These are phyloP conservation scores for Umbelopsis vinacea DNA, from an alignment of 192 early-diverging fungal genomes.

Conservation along the genomic window DNA sequence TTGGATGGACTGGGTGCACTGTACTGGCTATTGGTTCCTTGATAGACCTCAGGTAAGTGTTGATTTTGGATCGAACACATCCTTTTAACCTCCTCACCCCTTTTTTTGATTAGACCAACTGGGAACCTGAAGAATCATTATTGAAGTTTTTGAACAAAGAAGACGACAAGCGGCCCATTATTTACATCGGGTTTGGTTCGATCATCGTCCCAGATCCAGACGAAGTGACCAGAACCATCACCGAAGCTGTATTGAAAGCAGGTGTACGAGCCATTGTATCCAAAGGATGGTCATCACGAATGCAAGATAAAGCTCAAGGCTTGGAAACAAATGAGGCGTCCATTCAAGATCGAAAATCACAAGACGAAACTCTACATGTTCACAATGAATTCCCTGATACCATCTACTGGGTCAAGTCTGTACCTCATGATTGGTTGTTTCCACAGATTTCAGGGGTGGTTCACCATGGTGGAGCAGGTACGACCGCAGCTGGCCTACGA, in stretches of 20 bases:
- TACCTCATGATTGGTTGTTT: constrained; percentile 85
- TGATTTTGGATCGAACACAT: neutral
- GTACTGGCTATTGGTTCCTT: constrained; percentile 77
- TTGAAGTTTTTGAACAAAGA: constrained; percentile 56
- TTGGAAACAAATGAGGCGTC: constrained; percentile 21
- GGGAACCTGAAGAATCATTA: constrained; percentile 57
- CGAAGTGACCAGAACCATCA: constrained; percentile 61
- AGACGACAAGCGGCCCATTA: constrained; percentile 44
- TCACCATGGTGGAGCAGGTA: constrained; percentile 84
- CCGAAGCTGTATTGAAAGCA: constrained; percentile 64
- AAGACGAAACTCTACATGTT: constrained; percentile 32
- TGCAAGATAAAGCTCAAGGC: constrained; percentile 38
- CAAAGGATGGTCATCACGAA: constrained; percentile 73
- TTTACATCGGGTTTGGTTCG: constrained; percentile 83
- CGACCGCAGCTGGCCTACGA: constrained; percentile 72
- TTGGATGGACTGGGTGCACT: constrained; percentile 72
- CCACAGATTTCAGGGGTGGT: constrained; percentile 63
- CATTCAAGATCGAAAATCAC: constrained; percentile 8
- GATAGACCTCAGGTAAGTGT: constrained; percentile 55
- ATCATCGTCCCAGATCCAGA: constrained; percentile 76
- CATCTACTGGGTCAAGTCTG: constrained; percentile 60
- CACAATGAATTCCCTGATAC: constrained; percentile 50
- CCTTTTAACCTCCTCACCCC: neutral
- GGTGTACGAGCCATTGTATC: constrained; percentile 71
- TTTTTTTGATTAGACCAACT: constrained; percentile 47